Evolutionary conservation across 1,139 yeast genomes (phyloP).

Genomic region (Diutina rugosa): DNA sequence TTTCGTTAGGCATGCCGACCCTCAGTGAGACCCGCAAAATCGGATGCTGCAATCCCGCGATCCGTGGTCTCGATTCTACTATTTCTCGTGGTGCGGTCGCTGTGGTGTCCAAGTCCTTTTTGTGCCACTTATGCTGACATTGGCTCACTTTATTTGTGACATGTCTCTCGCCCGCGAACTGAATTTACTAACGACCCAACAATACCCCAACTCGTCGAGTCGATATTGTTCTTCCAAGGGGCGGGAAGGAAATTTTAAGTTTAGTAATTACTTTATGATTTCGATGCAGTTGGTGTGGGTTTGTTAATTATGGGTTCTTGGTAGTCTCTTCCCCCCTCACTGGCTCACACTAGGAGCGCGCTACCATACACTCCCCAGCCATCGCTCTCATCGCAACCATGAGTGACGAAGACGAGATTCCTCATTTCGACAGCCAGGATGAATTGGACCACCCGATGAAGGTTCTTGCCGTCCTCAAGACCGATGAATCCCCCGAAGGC

Average conservation of each 20-base stretch:
- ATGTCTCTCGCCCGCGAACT: too few relatives aligned
- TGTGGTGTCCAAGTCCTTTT: too few relatives aligned
- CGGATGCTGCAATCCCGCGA: neutral
- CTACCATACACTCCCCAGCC: neutral
- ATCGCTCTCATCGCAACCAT: neutral
- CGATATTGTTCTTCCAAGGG: too few relatives aligned
- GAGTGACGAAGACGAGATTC: conserved; percentile 1
- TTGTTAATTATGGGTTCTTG: too few relatives aligned
- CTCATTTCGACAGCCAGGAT: neutral
- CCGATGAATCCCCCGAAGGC: conserved; percentile 18
- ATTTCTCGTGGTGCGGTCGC: neutral
- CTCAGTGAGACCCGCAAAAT: neutral
- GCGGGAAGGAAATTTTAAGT: too few relatives aligned
- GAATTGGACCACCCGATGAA: neutral
- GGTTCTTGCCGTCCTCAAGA: neutral
- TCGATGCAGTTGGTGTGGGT: too few relatives aligned
- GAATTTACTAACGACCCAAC: too few relatives aligned
- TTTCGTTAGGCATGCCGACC: neutral
- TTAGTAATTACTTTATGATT: too few relatives aligned
- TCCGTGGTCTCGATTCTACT: neutral
- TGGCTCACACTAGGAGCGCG: neutral
- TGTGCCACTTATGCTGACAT: too few relatives aligned
- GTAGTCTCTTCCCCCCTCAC: too few relatives aligned
- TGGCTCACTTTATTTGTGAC: too few relatives aligned
- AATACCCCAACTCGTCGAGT: too few relatives aligned